Evolutionary conservation across 2,329 filamentous ascomycete species (phyloP).

Genomic region (Endocalyx cinctus): DNA sequence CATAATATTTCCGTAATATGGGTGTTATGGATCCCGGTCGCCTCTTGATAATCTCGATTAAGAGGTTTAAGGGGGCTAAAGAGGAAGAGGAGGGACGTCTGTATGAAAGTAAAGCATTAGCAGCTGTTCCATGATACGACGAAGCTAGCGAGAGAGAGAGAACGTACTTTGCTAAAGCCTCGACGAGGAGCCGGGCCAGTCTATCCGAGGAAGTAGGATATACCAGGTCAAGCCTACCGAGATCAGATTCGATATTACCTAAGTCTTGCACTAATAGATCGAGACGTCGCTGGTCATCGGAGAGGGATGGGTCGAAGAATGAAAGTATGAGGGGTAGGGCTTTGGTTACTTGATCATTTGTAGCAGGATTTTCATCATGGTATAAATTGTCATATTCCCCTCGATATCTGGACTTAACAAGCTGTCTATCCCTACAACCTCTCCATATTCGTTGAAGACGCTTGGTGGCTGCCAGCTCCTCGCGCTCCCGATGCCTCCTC

Average conservation of each 20-base stretch:
- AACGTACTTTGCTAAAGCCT: slow-evolving; percentile 23
- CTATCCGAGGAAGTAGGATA: slow-evolving; percentile 16
- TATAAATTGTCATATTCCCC: slow-evolving; percentile 60
- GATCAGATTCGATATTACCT: slow-evolving; percentile 4
- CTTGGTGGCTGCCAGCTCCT: slow-evolving; percentile 67
- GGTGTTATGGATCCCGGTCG: slow-evolving; percentile 24
- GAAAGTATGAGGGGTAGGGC: slow-evolving; percentile 46
- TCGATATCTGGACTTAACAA: slow-evolving; percentile 54
- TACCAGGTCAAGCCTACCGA: slow-evolving; percentile 13
- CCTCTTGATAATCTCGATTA: slow-evolving; percentile 27
- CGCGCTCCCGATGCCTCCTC: slow-evolving; percentile 74
- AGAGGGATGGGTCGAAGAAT: slow-evolving; percentile 40
- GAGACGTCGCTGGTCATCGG: slow-evolving; percentile 47
- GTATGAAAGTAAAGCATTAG: no score
- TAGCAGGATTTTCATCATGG: slow-evolving; percentile 21
- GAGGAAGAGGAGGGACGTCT: slow-evolving; percentile 19
- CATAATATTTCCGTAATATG: slow-evolving; percentile 34
- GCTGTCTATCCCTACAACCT: slow-evolving; percentile 61
- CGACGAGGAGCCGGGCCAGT: slow-evolving; percentile 21
- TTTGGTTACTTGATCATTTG: slow-evolving; percentile 18
- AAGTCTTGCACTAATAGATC: slow-evolving; percentile 41
- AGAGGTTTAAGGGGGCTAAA: slow-evolving; percentile 30
- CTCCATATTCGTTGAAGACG: slow-evolving; percentile 79
- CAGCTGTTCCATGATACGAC: no score
- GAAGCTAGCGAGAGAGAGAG: background rate